Evolutionary conservation across 805 yeast genomes (phyloP), one percentile per base, ranked within the genome.

Genomic region (Sungouiozyma intestinalis): DNA sequence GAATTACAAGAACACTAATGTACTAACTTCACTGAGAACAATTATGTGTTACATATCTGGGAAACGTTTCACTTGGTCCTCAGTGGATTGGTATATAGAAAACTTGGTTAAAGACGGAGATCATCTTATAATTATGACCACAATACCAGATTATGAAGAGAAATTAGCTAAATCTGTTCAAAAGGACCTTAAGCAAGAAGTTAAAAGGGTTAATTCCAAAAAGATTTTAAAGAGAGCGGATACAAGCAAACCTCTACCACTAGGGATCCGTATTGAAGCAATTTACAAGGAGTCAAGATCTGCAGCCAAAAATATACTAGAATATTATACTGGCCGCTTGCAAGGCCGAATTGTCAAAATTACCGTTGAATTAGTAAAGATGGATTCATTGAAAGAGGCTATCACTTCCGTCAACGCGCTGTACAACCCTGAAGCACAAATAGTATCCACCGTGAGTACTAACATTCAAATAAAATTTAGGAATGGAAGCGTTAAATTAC

Each of bases 61-160:
- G 4, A 65, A 85, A 44, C 67, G 67, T 40, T 85, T 78, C 59
- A 79, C 87, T 0, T 81, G 88, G 88, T 82, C 81, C 1, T 75
- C 85, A 3, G 63, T 79, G 7, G 87, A 81, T 55, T 81, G 85
- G 85, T 69, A 76, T 31, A 67, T 79, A 48, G 69, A 69, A 42
- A 65, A 69, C 33, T 63, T 76, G 24, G 62, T 77, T 16, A 74
- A 69, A 53, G 71, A 79, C 52, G 86, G 86, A 13, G 88, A 81
- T 55, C 71, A 77, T 11, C 58, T 81, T 16, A 72, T 80, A 11
- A 72, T 81, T 16, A 74, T 75, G 7, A 68, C 85, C 0, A 65
- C 80, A 2, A 68, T 79, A 17, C 66, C 67, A 3, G 49, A 50
- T 27, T 54, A 57, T 43, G 62, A 57, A 38, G 50, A 52, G 24